Base-by-base conservation (phyloP, 2,329 filamentous ascomycete genomes). In the Saccharata proteae region DNA sequence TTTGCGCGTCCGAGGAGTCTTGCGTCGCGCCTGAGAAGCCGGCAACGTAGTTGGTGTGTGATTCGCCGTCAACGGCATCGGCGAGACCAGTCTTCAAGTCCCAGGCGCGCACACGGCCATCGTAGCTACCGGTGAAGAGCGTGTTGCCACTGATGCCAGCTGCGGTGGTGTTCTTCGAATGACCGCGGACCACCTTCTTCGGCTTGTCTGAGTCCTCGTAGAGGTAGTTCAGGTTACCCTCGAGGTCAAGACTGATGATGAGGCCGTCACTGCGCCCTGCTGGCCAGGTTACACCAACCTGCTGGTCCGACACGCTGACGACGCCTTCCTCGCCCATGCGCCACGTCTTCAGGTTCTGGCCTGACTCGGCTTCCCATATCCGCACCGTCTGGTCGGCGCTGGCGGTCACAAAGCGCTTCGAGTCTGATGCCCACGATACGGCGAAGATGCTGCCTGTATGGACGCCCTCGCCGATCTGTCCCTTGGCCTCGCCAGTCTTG, bases 311-410 rank as follows among this genome's bases (percentile, higher is more conserved):
- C 21, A 94, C 65, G 49, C 73, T 84, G 38, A 77, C 69, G 26
- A 61, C 63, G 11, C 77, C 77, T 24, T 86, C 79, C 18, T 72
- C 74, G 14, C 86, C 85, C 52, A 96, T 71, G 40, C 72, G 72
- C 90, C 90, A 98, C 16, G 73, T 82, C 53, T 92, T 81, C 6
- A 78, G 65, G 13, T 73, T 72, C 50, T 80, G 80, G 19, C 80
- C 83, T 10, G 76, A 67, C 50, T 93, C 83, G 3, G 74, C 76
- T 48, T 96, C 86, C 90, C 90, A 98, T 16, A 94, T 70, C 55
- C 85, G 86, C 34, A 98, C 82, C 0, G 85, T 94, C 59, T 90
- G 84, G 52, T 98, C 90, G 6, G 84, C 88, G 47, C 85, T 93
- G 11, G 85, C 83, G 2, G 90, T 98, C 16, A 82, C 88, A 42